These are phyloP conservation scores for Termitomyces sp. DNA, from an alignment of 768 basidiomycete species.

Conservation along the genomic window DNA sequence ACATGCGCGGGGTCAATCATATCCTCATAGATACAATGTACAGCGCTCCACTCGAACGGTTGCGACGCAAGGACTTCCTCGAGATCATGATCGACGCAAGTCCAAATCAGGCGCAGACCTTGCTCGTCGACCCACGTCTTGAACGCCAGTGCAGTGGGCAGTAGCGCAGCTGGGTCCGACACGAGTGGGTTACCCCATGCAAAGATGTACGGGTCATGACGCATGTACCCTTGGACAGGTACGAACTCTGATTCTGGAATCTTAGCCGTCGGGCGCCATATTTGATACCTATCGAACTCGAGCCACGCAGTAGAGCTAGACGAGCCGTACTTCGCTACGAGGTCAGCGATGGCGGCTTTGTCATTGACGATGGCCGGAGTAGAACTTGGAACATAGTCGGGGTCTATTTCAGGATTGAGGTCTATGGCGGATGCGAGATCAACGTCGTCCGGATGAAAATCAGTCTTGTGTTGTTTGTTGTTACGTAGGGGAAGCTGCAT, in stretches of 20 bases:
- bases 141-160: constrained; percentile 34
- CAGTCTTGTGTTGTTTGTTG: neutral
- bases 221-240: constrained; percentile 58
- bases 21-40: constrained; percentile 62
- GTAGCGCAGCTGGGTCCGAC: constrained; percentile 29
- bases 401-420: neutral
- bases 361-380: neutral
- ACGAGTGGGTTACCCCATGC: constrained; percentile 63
- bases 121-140: constrained; percentile 36
- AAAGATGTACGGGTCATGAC: constrained; percentile 43
- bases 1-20: constrained; percentile 44
- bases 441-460: neutral
- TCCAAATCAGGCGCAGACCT: constrained; percentile 50
- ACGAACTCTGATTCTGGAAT: constrained; percentile 33
- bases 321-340: constrained; percentile 51
- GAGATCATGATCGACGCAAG: constrained; percentile 46
- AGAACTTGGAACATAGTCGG: neutral
- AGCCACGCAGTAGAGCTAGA: constrained; percentile 68
- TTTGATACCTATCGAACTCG: constrained; percentile 47
- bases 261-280: constrained; percentile 35
- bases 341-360: neutral
- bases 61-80: constrained; percentile 1
- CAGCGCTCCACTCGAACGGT: constrained; percentile 47
- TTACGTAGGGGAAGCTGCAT: neutral
- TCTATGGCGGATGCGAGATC: neutral